Evolutionary conservation across 148 eudicot species (phyloP).

Genomic region (Tetragonia tetragonoides): DNA sequence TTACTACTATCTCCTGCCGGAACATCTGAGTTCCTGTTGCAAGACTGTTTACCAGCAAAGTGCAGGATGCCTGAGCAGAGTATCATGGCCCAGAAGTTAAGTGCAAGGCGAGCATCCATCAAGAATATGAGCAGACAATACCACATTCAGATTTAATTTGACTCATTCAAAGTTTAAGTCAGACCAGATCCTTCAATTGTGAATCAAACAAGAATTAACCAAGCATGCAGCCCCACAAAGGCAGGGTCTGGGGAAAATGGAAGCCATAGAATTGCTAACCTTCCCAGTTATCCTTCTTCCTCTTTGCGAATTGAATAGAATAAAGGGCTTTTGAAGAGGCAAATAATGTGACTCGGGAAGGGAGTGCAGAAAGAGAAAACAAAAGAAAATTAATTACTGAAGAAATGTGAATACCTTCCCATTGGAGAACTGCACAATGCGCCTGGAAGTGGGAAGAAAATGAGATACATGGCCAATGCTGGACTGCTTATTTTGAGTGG

Average conservation of each 20-base stretch:
- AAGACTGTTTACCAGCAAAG: no score
- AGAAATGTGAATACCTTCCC: conserved; percentile 59
- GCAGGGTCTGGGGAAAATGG: no score
- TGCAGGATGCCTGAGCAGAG: no score
- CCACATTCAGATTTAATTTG: background rate
- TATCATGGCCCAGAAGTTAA: no score
- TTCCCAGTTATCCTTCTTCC: background rate
- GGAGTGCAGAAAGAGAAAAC: background rate
- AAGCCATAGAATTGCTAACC: no score
- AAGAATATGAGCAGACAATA: background rate
- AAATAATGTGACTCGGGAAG: background rate
- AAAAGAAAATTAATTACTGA: background rate
- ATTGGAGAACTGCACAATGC: conserved; percentile 95
- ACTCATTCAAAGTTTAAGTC: background rate
- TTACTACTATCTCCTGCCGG: no score
- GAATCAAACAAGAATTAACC: no score
- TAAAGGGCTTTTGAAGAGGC: background rate
- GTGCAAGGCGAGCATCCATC: no score
- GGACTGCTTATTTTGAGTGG: conserved; percentile 23
- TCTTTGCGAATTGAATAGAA: background rate
- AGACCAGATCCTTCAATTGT: background rate
- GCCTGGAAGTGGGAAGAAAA: conserved; percentile 89
- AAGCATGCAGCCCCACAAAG: no score
- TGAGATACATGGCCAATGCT: conserved; percentile 49
- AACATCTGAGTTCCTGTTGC: no score